Base-by-base conservation (phyloP, 1,139 yeast genomes). In the Hanseniaspora sp. region DNA sequence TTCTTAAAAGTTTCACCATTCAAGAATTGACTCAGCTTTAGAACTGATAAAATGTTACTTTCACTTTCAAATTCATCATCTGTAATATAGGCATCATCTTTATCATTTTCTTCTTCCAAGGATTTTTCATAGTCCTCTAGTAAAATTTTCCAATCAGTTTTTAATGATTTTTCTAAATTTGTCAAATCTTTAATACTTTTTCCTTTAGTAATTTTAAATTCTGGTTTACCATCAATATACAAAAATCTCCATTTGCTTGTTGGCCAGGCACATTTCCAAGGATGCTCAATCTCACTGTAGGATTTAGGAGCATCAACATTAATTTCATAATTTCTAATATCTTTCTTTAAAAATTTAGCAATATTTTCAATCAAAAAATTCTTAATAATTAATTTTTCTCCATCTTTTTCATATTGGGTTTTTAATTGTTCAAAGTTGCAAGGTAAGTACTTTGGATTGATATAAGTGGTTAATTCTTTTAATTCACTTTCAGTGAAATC, bases 241-340 rank as follows among this genome's bases (percentile, higher is more conserved):
- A 88, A 68, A 67, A 76, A 94, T 59, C 96, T 73, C 69, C 87
- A 92, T 64, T 94, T 88, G 66, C 90, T 97, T 9, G 96, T 95
- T 15, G 98, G 97, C 43, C 85, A 79, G 0, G 97, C 94, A 48
- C 90, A 75, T 60, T 84, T 81, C 98, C 98, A 94, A 2, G 96
- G 95, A 55, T 68, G 71, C 15, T 64, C 57, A 0, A 87, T 78
- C 34, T 86, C 86, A 2, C 67, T 64, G 7, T 83, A 75, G 1
- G 65, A 68, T 49, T 69, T 70, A 1, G 96, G 96, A 60, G 82
- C 78, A n/a, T 72, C 71, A 48, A 80, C 79, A 54, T 76, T 72
- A 15, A 78, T 63, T 64, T 84, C 92, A 31, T 72, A 65, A 23
- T 65, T 59, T 65, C 82, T 71, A 59, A 90, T 73, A 15, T 70